Percentiles rank a stretch among this genome's conserved stretches.
Evolutionary conservation across 2,329 filamentous ascomycete species (phyloP).

Genomic region (Colletotrichum abscissum): DNA sequence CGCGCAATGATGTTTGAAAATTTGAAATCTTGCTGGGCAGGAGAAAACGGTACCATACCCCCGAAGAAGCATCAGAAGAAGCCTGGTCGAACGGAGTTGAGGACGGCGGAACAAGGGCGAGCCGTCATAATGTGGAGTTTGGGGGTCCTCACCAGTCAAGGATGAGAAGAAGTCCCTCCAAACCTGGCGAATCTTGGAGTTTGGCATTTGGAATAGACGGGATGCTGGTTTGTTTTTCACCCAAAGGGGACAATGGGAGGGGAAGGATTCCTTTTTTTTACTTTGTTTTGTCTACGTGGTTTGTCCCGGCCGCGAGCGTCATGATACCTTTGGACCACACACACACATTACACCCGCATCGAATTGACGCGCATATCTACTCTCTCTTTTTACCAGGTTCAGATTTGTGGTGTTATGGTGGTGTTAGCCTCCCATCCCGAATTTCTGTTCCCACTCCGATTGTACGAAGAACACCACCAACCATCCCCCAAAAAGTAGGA

Average conservation of each 20-base stretch:
- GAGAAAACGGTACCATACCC: constrained; percentile 30
- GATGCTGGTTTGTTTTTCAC: constrained; percentile 16
- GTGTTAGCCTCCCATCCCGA: background rate
- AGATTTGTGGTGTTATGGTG: constrained; percentile 9
- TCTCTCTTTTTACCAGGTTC: constrained; percentile 20
- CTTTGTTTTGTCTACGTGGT: constrained; percentile 1
- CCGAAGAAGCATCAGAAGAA: constrained; percentile 1
- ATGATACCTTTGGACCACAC: constrained; percentile 35
- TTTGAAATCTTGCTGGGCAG: constrained; percentile 29
- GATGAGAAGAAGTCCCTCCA: background rate
- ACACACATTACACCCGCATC: constrained; percentile 2
- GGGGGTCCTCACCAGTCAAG: background rate
- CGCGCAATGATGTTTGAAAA: constrained; percentile 33
- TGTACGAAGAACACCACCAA: constrained; percentile 16
- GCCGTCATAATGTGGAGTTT: constrained; percentile 26
- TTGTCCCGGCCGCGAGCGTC: constrained; percentile 32
- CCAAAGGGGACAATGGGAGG: constrained; percentile 15
- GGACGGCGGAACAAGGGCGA: constrained; percentile 11
- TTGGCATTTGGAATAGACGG: constrained; percentile 35
- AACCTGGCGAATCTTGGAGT: constrained; percentile 33
- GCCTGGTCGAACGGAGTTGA: constrained; percentile 17
- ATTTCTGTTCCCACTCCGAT: constrained; percentile 5
- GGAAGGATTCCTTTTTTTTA: constrained; percentile 3
- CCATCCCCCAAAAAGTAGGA: constrained; percentile 9
- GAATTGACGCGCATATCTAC: constrained; percentile 32